Evolutionary conservation across 2,329 filamentous ascomycete genomes (phyloP), one percentile per base, ranked within the genome.

Genomic region (Diplocarpon mali): DNA sequence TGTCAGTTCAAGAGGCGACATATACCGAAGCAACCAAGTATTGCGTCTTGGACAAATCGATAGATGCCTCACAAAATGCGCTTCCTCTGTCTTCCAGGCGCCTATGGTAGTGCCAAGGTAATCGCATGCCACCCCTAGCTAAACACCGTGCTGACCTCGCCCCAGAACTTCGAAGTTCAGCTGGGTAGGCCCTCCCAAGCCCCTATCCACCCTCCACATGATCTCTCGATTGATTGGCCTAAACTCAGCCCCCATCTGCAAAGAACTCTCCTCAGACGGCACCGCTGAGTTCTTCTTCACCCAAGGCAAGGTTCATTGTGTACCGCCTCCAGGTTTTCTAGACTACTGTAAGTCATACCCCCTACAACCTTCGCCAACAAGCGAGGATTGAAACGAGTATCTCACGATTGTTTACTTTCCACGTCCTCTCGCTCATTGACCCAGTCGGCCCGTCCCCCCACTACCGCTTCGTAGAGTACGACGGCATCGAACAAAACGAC

Each of bases 1-100:
- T 4, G 20, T 24, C 20, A 24, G 7, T 3, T 24, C 4, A 24
- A 24, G 7, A 24, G 20, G 20, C 4, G 20, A 24, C n/a, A 13
- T 29, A 35, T 6, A 24, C 20, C 20, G 20, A 24, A 24, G 20
- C 20, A 7, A 24, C 20, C 20, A 24, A 24, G 20, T 7, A 24
- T 24, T 24, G 20, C 20, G 20, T 24, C 7, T 24, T 24, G 20
- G 20, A 24, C 20, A 24, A 24, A 7, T 24, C 20, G 7, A 24
- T 24, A 24, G 20, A 24, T 4, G 3, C 11, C 11, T 32, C 30
- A 14, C 35, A 42, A 38, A 16, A 76, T 78, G 73, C 72, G 65
- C 51, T 71, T 77, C 43, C 61, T 78, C 15, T 78, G 74, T 56
- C 64, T 78, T 2, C 73, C 73, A 28, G 74, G 74, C 43, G 70